Base-by-base conservation (phyloP, 2,329 filamentous ascomycete genomes). In the Penicillium thymicola region DNA sequence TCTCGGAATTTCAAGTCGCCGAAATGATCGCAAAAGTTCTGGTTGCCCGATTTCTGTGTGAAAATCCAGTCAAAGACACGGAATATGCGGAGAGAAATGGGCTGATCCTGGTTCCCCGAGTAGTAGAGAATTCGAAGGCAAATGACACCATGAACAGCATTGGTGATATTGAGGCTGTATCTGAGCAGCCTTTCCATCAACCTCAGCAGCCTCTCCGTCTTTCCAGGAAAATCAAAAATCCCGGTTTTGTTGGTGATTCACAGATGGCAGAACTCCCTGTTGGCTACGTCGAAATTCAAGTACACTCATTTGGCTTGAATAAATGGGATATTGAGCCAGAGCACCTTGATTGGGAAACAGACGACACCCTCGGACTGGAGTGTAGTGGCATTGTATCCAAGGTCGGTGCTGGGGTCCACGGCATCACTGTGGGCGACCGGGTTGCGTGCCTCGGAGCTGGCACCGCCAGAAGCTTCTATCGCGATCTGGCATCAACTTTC, bases 231-330 rank as follows among this genome's bases (percentile, higher is more conserved):
- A 16, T 45, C 11, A 8, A 25, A 10, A 14, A n/a, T 4, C 48
- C 62, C 9, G 23, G 50, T 16, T 62, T 66, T 30, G 52, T 55
- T 5, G 28, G 47, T 8, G 59, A 66, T 36, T 18, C 7, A 2
- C 37, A 48, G 34, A 28, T 36, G 10, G 10, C 23, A 4, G 41
- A 48, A 6, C 44, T 65, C 0, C 59, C 57, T 3, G 41, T 34
- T 0, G 64, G 70, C n/a, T 38, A 69, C 5, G 59, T 76, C 16
- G 68, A 70, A 10, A 67, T 76, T 27, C 60, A 66, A 37, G 67
- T 72, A 40, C 72, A 73, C 23, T 69, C 70, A 0, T 62, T 67
- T 3, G 64, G 67, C 9, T 40, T 76, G 16, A 70, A 65, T 34
- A 65, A 68, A 58, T 61, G 62, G 13, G 71, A 74, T 55, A n/a